Conservation (phyloP, 2,329 filamentous ascomycete genomes). For the Thielaviopsis punctulata region DNA sequence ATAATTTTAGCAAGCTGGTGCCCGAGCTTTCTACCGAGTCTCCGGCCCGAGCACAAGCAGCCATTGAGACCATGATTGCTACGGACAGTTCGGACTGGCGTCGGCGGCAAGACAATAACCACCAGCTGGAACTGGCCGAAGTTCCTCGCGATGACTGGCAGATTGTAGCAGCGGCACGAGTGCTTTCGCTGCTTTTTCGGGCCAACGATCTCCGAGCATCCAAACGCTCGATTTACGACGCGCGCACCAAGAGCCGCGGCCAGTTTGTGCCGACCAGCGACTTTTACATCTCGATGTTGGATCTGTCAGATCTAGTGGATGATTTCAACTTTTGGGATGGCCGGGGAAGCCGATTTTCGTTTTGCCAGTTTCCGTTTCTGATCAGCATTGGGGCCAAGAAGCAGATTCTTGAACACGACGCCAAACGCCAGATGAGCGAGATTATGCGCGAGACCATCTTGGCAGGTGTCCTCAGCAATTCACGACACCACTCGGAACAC, state of each 20-base stretch:
- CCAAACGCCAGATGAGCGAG: constrained; percentile 72
- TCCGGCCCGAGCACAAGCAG: background rate
- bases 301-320: constrained; percentile 54
- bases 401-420: constrained; percentile 75
- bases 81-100: background rate
- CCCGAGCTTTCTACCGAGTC: constrained; percentile 41
- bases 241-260: constrained; percentile 26
- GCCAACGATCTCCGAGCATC: constrained; percentile 48
- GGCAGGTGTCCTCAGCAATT: constrained; percentile 61
- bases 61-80: constrained; percentile 1
- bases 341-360: constrained; percentile 56
- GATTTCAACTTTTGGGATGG: constrained; percentile 84
- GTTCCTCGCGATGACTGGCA: constrained; percentile 59
- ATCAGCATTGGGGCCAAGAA: constrained; percentile 88
- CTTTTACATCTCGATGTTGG: constrained; percentile 76
- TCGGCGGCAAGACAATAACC: background rate
- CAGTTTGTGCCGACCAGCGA: constrained; percentile 63
- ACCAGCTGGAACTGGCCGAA: background rate
- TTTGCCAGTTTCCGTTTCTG: constrained; percentile 86
- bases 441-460: constrained; percentile 85
- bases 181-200: constrained; percentile 65
- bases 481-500: constrained; percentile 59
- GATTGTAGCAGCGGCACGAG: constrained; percentile 59
- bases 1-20: constrained; percentile 50
- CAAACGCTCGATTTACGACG: constrained; percentile 16